A percentile compares a stretch with the other conserved stretches of the same genome.
Conservation (phyloP, 495 filamentous ascomycete species). For the Talaromyces wortmannii region DNA sequence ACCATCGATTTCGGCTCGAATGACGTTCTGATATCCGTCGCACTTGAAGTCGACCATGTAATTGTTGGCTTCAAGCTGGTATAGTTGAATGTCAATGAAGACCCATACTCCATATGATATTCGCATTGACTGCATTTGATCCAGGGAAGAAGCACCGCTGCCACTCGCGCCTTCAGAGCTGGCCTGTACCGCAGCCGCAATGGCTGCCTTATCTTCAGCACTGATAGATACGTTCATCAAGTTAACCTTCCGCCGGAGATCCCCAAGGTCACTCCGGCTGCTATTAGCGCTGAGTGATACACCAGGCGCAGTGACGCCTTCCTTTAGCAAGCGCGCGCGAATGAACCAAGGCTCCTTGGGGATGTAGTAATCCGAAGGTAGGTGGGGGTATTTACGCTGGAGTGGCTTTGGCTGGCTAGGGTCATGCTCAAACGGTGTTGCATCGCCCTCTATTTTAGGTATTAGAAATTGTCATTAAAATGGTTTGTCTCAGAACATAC, state of each 20-base stretch:
- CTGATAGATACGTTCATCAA: conserved; percentile 31
- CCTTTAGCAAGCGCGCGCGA: conserved; percentile 76
- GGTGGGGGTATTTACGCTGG: conserved; percentile 40
- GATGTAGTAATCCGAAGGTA: conserved; percentile 59
- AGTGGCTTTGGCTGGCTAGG: conserved; percentile 26
- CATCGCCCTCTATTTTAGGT: conserved; percentile 3
- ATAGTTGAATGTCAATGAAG: conserved; percentile 93
- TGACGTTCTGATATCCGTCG: conserved; percentile 87
- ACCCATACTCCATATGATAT: conserved; percentile 52
- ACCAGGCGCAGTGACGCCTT: conserved; percentile 52
- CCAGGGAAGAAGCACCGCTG: conserved; percentile 39
- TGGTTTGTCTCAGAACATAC: conserved; percentile 10
- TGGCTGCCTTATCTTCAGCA: conserved; percentile 30
- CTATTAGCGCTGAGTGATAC: conserved; percentile 47
- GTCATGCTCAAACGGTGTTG: conserved; percentile 6
- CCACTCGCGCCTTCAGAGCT: conserved; percentile 14
- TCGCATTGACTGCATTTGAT: conserved; percentile 20
- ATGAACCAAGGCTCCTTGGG: conserved; percentile 97
- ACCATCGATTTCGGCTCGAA: conserved; percentile 36
- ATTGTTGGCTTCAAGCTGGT: conserved; percentile 86
- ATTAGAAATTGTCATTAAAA: not conserved
- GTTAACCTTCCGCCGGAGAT: conserved; percentile 40
- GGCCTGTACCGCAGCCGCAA: conserved; percentile 19
- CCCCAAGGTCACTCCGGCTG: conserved; percentile 51
- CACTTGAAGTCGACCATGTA: conserved; percentile 99